Base-by-base conservation (phyloP, 2,329 filamentous ascomycete genomes). In the Colletotrichum cuscutae region DNA sequence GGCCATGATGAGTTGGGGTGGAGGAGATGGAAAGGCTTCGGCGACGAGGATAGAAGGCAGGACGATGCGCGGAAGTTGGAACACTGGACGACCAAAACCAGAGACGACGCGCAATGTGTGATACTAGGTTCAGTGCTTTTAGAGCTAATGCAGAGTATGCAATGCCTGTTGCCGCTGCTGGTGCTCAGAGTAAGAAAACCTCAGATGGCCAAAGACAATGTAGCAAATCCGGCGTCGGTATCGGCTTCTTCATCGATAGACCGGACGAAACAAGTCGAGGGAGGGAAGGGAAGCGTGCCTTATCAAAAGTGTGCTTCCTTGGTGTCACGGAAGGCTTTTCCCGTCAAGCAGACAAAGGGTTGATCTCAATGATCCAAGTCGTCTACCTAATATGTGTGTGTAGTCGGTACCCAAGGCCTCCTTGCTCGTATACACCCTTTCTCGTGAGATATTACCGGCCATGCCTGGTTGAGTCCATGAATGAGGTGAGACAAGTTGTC, bases 401-500 rank as follows among this genome's bases (percentile, higher is more conserved):
- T 42, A 24, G 19, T 62, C 26, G 13, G 5, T 26, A 24, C 26
- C 49, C 26, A 22, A 30, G 26, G 37, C 19, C 42, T 62, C 15
- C 19, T 22, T 62, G 59, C 26, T 22, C 37, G 30, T 19, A 6
- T 12, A 7, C 68, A 68, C 54, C 58, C 32, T 26, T 46, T 59
- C 53, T 58, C 24, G 22, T 52, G 11, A 62, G 24, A n/a, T 71
- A 13, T 28, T 52, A 53, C 52, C 59, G 35, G 22, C 56, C 56
- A 61, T 66, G 68, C 32, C 62, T 71, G 15, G 62, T 68, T 24
- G 26, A 32, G 32, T 35, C 24, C 69, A 68, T 63, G 65, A 66
- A 72, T 63, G 35, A 59, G 58, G 64, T 56, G 65, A 69, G 65
- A 72, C 60, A 72, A 24, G 24, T 26, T 70, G 66, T 72, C 65